Evolutionary conservation across 2,329 filamentous ascomycete species (phyloP), one percentile per base, ranked within the genome.

Genomic region (Chrysoporthe austroafricana): DNA sequence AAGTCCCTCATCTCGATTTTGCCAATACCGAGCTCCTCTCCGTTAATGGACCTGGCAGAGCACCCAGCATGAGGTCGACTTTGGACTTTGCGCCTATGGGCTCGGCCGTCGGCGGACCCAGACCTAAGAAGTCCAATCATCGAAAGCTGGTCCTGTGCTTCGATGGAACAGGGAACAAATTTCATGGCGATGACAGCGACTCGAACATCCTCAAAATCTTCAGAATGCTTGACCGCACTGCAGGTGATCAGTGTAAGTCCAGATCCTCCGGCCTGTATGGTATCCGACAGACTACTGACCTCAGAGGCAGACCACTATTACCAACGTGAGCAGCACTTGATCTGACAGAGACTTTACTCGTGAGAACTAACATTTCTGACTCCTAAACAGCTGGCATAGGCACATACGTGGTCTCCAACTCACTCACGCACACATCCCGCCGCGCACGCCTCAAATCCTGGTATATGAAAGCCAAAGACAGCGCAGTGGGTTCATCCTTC

Each of bases 401-500:
- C 16, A 93, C 91, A 0, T 93, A 93, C 72, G 85, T 91, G 42
- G 83, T 89, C 1, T 87, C 88, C 0, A 84, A 81, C 13, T 86
- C 84, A 9, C 79, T 90, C 56, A 85, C 85, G 1, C 85, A 87
- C 71, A 90, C 85, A 0, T 83, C 86, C 13, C 73, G 82, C 0
- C 76, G 83, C 32, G 85, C 87, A 7, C 84, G 87, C 16, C 73
- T 91, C 66, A 85, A 84, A 70, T 90, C 88, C 9, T 91, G 88
- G 87, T 91, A 90, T 73, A 79, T 84, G 56, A 92, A 92, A 72
- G 88, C 90, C 69, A 93, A 93, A 72, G 92, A 96, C 76, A 92
- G 90, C 3, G 92, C 92, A 11, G 79, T 96, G 69, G 93, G 93
- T 1, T 91, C 90, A 0, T 93, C 90, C 0, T 95, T 96, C 71